These are phyloP conservation scores for Erucastrum elatum DNA, from an alignment of 345 rosid genomes.

Conservation along the genomic window DNA sequence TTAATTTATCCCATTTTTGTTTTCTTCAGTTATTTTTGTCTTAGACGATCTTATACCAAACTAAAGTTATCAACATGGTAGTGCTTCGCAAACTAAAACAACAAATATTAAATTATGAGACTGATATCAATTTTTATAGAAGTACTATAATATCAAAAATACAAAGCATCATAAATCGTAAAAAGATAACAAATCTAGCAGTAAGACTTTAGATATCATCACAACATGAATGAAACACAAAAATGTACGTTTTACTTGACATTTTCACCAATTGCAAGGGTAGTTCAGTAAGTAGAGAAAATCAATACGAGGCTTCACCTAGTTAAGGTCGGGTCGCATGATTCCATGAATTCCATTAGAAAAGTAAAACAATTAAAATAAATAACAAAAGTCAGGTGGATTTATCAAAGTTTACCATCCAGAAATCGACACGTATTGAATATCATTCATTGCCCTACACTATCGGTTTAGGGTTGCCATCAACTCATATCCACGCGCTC, in stretches of 20 bases:
- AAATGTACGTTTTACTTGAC: conserved; percentile 16
- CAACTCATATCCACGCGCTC: background rate
- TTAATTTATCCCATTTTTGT: conserved; percentile 36
- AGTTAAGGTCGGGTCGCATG: conserved; percentile 68
- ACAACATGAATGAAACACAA: conserved; percentile 23
- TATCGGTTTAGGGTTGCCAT: conserved; percentile 35
- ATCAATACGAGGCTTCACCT: conserved; percentile 41
- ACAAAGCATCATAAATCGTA: background rate
- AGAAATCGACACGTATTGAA: conserved; percentile 48
- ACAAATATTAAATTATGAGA: too few relatives aligned
- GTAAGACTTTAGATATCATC: conserved; percentile 16
- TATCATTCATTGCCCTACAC: conserved; percentile 17
- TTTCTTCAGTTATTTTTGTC: background rate
- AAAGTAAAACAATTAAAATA: background rate
- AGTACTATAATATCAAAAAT: background rate
- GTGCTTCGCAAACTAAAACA: too few relatives aligned
- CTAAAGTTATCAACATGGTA: background rate
- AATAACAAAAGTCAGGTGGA: conserved; percentile 45
- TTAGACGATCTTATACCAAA: conserved; percentile 13
- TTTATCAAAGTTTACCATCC: conserved; percentile 36
- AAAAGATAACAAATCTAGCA: conserved; percentile 17
- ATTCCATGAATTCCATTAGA: conserved; percentile 48
- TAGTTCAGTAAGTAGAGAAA: conserved; percentile 39
- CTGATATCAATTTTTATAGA: background rate
- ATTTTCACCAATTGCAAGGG: conserved; percentile 31